phyloP scores from a whole-genome alignment of 2,329 filamentous ascomycete species.

The Coleophoma cylindrospora region DNA sequence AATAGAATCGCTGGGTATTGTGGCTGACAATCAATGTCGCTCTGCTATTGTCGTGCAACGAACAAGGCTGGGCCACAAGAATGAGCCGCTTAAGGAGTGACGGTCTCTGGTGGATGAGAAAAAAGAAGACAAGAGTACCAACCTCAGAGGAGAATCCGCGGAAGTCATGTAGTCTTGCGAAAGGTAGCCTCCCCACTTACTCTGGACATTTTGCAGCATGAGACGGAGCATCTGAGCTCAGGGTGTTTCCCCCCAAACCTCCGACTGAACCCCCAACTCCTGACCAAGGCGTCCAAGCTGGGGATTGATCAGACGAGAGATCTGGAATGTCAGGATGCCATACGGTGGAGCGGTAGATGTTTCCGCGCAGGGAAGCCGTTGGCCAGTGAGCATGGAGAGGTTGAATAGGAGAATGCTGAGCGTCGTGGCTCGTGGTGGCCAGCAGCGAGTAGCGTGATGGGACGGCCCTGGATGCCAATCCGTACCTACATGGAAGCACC shows the following conservation, averaged over 20 bases:
- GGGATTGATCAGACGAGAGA: too few relatives aligned
- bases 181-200: too few relatives aligned
- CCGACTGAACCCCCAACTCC: background rate
- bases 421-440: too few relatives aligned
- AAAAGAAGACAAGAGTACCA: background rate
- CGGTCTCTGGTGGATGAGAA: background rate
- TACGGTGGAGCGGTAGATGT: too few relatives aligned
- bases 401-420: too few relatives aligned
- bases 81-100: background rate
- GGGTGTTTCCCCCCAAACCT: background rate
- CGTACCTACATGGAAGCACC: too few relatives aligned
- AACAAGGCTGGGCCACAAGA: background rate
- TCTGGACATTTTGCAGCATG: background rate
- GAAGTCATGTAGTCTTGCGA: background rate
- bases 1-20: background rate
- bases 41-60: background rate
- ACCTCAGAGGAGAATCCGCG: background rate
- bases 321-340: too few relatives aligned
- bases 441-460: too few relatives aligned
- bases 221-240: background rate
- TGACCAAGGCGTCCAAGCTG: background rate
- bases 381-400: too few relatives aligned
- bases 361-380: too few relatives aligned
- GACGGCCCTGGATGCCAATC: too few relatives aligned
- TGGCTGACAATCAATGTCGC: background rate